A percentile compares a stretch with the other conserved stretches of the same genome.
These are phyloP conservation scores for Thymus mandschuricus DNA, from an alignment of 257 asterid species.

Conservation along the genomic window DNA sequence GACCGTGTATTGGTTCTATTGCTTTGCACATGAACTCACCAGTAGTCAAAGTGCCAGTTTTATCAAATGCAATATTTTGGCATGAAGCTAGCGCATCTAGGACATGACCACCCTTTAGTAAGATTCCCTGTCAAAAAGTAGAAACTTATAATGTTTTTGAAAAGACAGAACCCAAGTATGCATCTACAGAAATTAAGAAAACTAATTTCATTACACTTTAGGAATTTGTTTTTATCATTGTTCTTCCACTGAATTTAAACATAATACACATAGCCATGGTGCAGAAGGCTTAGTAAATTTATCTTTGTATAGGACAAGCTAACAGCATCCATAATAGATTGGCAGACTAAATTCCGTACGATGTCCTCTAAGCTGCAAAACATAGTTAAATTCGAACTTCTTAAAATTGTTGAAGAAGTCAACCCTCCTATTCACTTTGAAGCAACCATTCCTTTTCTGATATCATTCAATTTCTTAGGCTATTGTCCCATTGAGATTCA, in stretches of 20 bases:
- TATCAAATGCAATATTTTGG: conserved; percentile 92
- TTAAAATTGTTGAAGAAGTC: not conserved
- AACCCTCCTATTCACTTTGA: not conserved
- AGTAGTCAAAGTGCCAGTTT: conserved; percentile 97
- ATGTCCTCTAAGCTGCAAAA: conserved; percentile 1
- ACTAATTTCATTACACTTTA: not conserved
- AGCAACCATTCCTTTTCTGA: not conserved
- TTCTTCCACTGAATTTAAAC: not conserved
- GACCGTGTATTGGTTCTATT: conserved; percentile 98
- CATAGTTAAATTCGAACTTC: conserved; percentile 8
- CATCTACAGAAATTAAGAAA: not conserved
- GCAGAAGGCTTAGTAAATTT: conserved; percentile 19
- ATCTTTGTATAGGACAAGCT: conserved; percentile 2
- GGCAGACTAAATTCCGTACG: conserved; percentile 22
- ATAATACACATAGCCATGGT: not conserved
- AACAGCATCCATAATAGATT: conserved; percentile 17
- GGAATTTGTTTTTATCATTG: conserved; percentile 3
- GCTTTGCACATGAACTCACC: conserved; percentile 99
- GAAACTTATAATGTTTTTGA: conserved; percentile 21
- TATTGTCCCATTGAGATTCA: not conserved
- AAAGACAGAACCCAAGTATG: not conserved
- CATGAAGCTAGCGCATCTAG: conserved; percentile 97
- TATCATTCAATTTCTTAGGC: not conserved
- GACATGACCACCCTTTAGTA: conserved; percentile 95
- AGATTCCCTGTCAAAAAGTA: conserved; percentile 71